phyloP scores from a whole-genome alignment of 106 monocot species.

The Alisma plantagoaquatica region DNA sequence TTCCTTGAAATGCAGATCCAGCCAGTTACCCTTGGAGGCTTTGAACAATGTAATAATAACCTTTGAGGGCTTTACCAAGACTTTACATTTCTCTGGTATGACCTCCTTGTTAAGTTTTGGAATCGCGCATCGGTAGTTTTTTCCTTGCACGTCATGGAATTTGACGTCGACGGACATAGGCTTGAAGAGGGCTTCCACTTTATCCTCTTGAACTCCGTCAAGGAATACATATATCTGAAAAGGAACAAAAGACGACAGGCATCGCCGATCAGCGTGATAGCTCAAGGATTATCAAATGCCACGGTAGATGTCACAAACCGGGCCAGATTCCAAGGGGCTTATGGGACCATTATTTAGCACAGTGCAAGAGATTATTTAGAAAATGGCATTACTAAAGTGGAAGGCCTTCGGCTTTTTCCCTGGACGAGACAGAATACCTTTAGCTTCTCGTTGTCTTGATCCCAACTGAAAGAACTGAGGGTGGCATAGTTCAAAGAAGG shows the following conservation, averaged over 20 bases:
- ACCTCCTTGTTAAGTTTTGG: constrained; percentile 60
- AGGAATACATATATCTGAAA: constrained; percentile 52
- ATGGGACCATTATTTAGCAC: too few species aligned
- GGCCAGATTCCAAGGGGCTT: too few species aligned
- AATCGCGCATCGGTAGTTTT: constrained; percentile 43
- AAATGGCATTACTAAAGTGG: too few species aligned
- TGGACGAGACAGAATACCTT: constrained; percentile 36
- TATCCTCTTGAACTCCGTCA: constrained; percentile 38
- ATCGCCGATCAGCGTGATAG: background rate
- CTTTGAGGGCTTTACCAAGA: constrained; percentile 37
- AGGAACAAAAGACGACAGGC: background rate
- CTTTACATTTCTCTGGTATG: constrained; percentile 39
- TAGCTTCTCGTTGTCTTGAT: constrained; percentile 69
- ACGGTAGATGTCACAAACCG: too few species aligned
- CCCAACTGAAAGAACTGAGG: too few species aligned
- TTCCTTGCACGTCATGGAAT: constrained; percentile 52
- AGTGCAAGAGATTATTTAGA: too few species aligned
- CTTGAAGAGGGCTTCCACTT: constrained; percentile 31
- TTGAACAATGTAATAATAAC: constrained; percentile 40
- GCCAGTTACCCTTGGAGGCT: constrained; percentile 53
- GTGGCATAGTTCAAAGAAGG: constrained; percentile 27
- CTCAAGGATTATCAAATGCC: too few species aligned
- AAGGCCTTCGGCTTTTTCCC: too few species aligned
- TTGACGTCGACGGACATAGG: constrained; percentile 38
- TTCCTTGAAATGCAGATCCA: constrained; percentile 48